These are phyloP conservation scores for Fusarium tupiense DNA, from an alignment of 2,329 filamentous ascomycete genomes.

Conservation along the genomic window DNA sequence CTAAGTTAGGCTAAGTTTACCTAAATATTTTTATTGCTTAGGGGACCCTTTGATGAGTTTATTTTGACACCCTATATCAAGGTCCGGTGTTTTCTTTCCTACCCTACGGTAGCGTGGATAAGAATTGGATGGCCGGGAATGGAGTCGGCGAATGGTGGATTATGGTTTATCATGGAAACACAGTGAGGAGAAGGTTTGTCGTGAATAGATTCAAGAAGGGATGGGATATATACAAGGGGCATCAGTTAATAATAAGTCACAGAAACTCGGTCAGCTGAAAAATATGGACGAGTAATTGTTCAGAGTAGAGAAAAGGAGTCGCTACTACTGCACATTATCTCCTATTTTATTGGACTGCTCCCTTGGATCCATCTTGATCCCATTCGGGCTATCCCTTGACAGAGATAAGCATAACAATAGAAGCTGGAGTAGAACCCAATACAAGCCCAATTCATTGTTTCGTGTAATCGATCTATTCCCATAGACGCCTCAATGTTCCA, in stretches of 20 bases:
- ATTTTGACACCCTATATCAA: too few species aligned
- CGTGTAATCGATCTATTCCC: neutral
- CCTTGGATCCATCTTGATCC: neutral
- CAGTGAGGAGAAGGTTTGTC: neutral
- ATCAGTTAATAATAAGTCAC: too few species aligned
- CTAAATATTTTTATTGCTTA: too few species aligned
- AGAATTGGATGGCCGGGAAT: neutral
- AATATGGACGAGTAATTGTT: neutral
- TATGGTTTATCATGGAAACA: neutral
- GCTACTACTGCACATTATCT: neutral
- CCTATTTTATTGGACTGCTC: neutral
- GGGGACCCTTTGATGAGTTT: too few species aligned
- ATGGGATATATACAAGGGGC: neutral
- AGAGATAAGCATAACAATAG: neutral
- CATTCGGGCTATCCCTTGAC: neutral
- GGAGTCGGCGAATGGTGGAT: neutral
- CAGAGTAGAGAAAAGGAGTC: neutral
- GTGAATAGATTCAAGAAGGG: neutral
- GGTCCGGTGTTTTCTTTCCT: too few species aligned
- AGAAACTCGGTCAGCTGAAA: neutral
- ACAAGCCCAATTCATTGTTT: neutral
- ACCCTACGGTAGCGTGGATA: neutral
- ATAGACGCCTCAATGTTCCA: neutral
- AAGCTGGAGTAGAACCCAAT: neutral
- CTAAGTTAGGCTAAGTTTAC: too few species aligned